phyloP scores from a whole-genome alignment of 176 grass and related monocot genomes.

The Lolium rigidum region DNA sequence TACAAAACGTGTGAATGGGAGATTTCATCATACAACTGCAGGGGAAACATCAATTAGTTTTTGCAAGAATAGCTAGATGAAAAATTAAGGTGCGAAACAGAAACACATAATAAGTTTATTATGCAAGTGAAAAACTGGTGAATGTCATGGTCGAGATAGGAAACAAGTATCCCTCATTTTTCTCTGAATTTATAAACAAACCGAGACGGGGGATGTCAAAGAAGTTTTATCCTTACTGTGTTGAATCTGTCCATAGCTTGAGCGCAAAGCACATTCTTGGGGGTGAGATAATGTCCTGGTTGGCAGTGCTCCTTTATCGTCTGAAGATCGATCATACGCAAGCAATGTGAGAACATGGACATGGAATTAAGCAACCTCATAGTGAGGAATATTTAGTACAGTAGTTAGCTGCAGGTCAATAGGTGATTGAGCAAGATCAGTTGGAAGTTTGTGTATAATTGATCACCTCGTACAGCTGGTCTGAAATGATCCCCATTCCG shows the following conservation, averaged over 20 bases:
- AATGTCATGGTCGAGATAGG: background rate
- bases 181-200: background rate
- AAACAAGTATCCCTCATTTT: background rate
- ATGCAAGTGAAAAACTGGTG: background rate
- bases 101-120: background rate
- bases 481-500: constrained; percentile 61
- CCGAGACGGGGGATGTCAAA: background rate
- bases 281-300: constrained; percentile 40
- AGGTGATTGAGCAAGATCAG: background rate
- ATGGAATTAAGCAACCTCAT: background rate
- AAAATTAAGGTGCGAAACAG: background rate
- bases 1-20: constrained; percentile 23
- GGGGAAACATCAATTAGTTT: constrained; percentile 17
- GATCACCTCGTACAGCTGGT: constrained; percentile 60
- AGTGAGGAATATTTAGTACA: background rate
- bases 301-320: constrained; percentile 40
- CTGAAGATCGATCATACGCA: background rate
- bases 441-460: background rate
- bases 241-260: constrained; percentile 33
- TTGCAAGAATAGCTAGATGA: background rate
- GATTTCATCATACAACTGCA: constrained; percentile 36
- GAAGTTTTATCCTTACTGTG: constrained; percentile 35
- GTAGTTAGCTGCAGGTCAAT: background rate
- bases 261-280: constrained; percentile 36
- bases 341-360: background rate